Evolutionary conservation across 2,329 filamentous ascomycete genomes (phyloP).

Genomic region (Sporothrix brunneoviolacea): DNA sequence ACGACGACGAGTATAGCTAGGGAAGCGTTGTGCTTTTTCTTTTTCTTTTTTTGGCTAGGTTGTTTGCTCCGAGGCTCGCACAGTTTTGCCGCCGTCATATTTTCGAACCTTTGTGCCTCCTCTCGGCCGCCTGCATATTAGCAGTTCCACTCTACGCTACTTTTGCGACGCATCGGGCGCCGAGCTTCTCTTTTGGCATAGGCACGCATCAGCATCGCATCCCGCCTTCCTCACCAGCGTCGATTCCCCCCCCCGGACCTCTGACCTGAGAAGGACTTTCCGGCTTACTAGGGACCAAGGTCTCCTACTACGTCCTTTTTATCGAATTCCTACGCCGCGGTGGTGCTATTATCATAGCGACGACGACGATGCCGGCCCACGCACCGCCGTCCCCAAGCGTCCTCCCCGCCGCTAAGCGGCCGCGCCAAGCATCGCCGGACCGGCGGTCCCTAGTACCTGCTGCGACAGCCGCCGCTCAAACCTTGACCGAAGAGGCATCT

Average conservation of each 20-base stretch:
- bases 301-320: too few relatives aligned
- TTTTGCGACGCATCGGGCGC: background rate
- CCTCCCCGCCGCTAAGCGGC: slow-evolving; percentile 50
- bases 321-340: too few relatives aligned
- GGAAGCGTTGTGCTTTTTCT: background rate
- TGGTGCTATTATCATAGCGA: too few relatives aligned
- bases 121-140: background rate
- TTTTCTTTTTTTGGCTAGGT: background rate
- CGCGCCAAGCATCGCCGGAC: slow-evolving; percentile 47
- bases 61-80: background rate
- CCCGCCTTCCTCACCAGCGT: too few relatives aligned
- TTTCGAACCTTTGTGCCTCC: background rate
- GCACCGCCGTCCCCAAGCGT: slow-evolving; percentile 44
- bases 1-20: slow-evolving; percentile 9
- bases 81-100: background rate
- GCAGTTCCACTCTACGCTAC: background rate
- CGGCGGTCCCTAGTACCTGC: slow-evolving; percentile 36
- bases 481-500: background rate
- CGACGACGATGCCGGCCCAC: slow-evolving; percentile 36
- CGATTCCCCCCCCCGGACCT: too few relatives aligned
- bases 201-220: too few relatives aligned
- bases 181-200: too few relatives aligned
- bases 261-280: background rate
- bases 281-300: too few relatives aligned
- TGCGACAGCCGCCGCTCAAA: background rate